Evolutionary conservation across 1,139 yeast genomes (phyloP).

Genomic region (Blastobotrys arbuscula): DNA sequence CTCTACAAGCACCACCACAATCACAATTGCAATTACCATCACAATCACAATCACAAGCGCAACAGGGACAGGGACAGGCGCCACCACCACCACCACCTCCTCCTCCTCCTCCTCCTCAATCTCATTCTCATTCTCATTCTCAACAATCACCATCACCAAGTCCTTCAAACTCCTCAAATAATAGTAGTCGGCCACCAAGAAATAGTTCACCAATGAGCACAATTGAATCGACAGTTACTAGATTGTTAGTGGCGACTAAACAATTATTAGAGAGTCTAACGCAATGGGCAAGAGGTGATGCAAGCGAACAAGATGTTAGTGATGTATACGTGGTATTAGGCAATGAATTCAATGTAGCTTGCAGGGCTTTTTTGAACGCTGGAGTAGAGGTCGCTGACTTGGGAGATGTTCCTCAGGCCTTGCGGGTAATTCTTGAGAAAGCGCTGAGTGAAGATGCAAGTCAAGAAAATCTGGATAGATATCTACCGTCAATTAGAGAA

Average conservation of each 20-base stretch:
- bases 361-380: conserved; percentile 62
- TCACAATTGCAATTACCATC: too few relatives aligned
- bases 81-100: conserved; percentile 1
- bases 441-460: conserved; percentile 85
- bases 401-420: conserved; percentile 69
- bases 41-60: too few relatives aligned
- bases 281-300: conserved; percentile 81
- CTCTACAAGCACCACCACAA: too few relatives aligned
- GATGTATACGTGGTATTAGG: conserved; percentile 91
- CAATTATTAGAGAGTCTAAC: conserved; percentile 79
- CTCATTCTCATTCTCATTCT: not conserved
- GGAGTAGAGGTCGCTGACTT: conserved; percentile 66
- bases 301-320: conserved; percentile 79
- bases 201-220: conserved; percentile 42
- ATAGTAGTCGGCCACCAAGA: conserved; percentile 7
- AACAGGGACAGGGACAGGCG: not conserved
- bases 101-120: not conserved
- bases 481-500: conserved; percentile 78
- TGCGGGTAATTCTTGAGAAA: conserved; percentile 74
- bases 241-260: conserved; percentile 81
- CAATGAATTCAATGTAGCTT: conserved; percentile 84
- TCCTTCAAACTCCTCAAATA: not conserved
- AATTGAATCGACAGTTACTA: conserved; percentile 77
- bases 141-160: not conserved
- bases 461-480: conserved; percentile 72